Percentiles rank a stretch among this genome's conserved stretches.
Evolutionary conservation across 1,284 basidiomycete genomes (phyloP).

Genomic region (Apiotrichum gamsii): DNA sequence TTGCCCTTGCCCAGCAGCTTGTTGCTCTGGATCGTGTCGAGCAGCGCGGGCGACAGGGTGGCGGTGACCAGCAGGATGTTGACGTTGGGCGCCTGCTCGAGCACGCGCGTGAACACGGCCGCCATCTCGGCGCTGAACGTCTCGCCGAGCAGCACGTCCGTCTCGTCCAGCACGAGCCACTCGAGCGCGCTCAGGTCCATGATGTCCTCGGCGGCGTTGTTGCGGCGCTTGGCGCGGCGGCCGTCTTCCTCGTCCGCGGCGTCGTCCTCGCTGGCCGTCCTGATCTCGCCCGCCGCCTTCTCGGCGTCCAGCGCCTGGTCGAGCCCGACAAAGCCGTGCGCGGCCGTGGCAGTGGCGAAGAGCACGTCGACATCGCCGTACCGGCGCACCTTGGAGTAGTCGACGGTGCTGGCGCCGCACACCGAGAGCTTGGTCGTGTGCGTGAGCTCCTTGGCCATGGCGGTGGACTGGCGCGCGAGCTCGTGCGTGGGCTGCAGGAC

Average conservation of each 20-base stretch:
- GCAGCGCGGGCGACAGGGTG: constrained; percentile 72
- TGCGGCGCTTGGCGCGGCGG: not conserved
- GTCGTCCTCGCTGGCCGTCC: not conserved
- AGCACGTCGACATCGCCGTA: constrained; percentile 57
- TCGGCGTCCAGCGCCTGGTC: constrained; percentile 60
- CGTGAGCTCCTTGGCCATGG: constrained; percentile 64
- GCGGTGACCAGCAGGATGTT: constrained; percentile 70
- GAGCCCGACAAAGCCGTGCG: constrained; percentile 80
- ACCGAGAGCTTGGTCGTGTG: constrained; percentile 70
- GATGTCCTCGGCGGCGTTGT: not conserved
- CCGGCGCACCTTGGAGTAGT: constrained; percentile 15
- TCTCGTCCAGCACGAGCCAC: constrained; percentile 82
- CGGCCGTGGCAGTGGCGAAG: constrained; percentile 66
- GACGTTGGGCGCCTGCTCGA: constrained; percentile 48
- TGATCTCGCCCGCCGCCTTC: constrained; percentile 9
- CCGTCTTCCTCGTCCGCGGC: constrained; percentile 8
- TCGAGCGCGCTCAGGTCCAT: constrained; percentile 51
- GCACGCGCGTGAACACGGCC: constrained; percentile 53
- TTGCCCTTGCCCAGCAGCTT: constrained; percentile 51
- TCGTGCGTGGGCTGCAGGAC: constrained; percentile 83
- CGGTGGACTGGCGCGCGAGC: constrained; percentile 67
- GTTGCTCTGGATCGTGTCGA: constrained; percentile 57
- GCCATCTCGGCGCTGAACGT: constrained; percentile 70
- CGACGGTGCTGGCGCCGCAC: constrained; percentile 56
- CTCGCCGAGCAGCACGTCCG: constrained; percentile 77